Conservation (phyloP, 2,329 filamentous ascomycete genomes). For the Dactylellina cionopaga region DNA sequence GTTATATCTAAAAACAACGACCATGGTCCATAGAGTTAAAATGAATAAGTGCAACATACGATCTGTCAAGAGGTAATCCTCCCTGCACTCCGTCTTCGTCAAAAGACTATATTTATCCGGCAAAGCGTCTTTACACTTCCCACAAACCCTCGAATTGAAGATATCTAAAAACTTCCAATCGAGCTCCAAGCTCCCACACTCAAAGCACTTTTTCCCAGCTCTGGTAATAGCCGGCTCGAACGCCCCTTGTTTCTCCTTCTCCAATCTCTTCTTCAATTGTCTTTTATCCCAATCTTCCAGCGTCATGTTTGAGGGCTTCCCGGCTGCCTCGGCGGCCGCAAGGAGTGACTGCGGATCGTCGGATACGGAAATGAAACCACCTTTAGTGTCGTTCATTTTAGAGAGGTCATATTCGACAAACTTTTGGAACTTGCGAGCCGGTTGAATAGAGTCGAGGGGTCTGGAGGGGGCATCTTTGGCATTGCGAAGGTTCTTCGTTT, state of each 20-base stretch:
- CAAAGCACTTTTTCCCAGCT: constrained; percentile 78
- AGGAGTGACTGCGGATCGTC: constrained; percentile 87
- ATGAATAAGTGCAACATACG: constrained; percentile 66
- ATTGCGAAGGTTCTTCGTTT: constrained; percentile 21
- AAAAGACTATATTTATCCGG: constrained; percentile 94
- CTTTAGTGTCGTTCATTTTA: constrained; percentile 97
- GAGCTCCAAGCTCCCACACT: constrained; percentile 85
- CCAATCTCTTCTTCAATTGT: constrained; percentile 73
- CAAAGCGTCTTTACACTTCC: constrained; percentile 83
- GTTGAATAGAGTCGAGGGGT: constrained; percentile 67
- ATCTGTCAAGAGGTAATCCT: constrained; percentile 95
- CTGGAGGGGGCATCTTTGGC: constrained; percentile 57
- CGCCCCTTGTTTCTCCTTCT: constrained; percentile 78
- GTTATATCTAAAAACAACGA: constrained; percentile 8
- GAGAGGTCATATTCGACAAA: constrained; percentile 98
- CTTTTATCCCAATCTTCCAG: constrained; percentile 91
- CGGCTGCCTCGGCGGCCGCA: constrained; percentile 66
- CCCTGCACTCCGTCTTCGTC: constrained; percentile 94
- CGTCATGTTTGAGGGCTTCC: constrained; percentile 87
- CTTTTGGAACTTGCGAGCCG: constrained; percentile 87
- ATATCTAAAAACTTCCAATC: constrained; percentile 95
- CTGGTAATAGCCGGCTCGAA: constrained; percentile 85
- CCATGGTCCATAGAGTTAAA: neutral
- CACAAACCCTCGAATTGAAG: constrained; percentile 79
- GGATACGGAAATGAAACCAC: constrained; percentile 87